phyloP scores from a whole-genome alignment of 2,329 filamentous ascomycete genomes.

The Aureobasidium sp. region DNA sequence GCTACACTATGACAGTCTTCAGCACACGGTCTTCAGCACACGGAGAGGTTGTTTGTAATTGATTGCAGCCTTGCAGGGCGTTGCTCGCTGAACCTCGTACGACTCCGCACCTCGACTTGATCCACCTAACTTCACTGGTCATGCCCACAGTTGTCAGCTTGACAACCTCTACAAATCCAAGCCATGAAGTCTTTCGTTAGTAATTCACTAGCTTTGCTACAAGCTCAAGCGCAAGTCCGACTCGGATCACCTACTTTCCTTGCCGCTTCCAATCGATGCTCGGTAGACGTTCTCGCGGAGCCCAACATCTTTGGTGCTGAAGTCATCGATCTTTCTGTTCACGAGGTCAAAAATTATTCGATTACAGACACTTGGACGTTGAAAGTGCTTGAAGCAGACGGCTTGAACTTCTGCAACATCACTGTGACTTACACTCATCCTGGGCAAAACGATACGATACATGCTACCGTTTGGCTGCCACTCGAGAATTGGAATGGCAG shows the following conservation, averaged over 20 bases:
- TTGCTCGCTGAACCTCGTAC: background rate
- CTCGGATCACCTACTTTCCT: background rate
- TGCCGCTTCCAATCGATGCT: background rate
- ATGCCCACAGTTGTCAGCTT: background rate
- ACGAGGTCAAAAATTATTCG: background rate
- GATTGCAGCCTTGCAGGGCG: background rate
- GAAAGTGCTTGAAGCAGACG: background rate
- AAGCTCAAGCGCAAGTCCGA: background rate
- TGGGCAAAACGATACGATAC: constrained; percentile 26
- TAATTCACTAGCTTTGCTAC: background rate
- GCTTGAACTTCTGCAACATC: constrained; percentile 27
- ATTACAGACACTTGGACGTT: background rate
- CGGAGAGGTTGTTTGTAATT: background rate
- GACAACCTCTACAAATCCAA: background rate
- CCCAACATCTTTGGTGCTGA: constrained; percentile 1
- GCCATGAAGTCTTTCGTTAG: background rate
- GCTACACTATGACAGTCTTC: too few relatives aligned
- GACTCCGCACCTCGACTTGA: background rate
- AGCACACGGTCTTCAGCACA: too few relatives aligned
- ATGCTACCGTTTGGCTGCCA: constrained; percentile 27
- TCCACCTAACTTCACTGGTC: background rate
- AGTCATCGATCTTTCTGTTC: background rate
- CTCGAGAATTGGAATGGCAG: constrained; percentile 26
- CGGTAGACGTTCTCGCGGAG: background rate
- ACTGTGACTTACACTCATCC: constrained; percentile 32